A percentile compares a stretch with the other conserved stretches of the same genome.
phyloP scores from a whole-genome alignment of 179 eudicot genomes.

The Drosera spatulata region DNA sequence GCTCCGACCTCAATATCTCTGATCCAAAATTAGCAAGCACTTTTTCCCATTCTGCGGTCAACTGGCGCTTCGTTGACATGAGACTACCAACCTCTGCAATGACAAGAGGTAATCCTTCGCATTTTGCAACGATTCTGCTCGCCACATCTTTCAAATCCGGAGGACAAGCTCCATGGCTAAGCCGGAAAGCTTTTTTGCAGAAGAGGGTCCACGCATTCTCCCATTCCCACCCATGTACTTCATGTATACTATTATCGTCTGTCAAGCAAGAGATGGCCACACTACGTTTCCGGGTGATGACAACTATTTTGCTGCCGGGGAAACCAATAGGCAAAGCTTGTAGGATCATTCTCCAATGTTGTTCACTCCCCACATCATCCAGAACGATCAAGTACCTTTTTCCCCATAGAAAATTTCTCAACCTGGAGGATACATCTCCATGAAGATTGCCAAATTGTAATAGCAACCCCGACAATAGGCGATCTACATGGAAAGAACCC shows the following conservation, averaged over 20 bases:
- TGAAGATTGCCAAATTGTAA: not conserved
- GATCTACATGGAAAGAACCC: not conserved
- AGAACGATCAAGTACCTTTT: conserved; percentile 18
- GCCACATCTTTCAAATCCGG: conserved; percentile 6
- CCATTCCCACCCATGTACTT: not conserved
- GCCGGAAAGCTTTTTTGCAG: conserved; percentile 15
- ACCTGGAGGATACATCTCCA: not conserved
- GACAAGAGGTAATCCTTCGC: conserved; percentile 22
- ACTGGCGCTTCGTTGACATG: conserved; percentile 8
- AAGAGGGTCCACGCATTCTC: conserved; percentile 14
- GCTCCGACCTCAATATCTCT: conserved; percentile 1
- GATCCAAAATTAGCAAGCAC: conserved; percentile 7
- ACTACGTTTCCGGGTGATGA: conserved; percentile 13
- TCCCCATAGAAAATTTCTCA: conserved; percentile 4
- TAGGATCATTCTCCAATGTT: conserved; percentile 10
- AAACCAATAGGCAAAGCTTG: conserved; percentile 8
- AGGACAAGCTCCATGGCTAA: conserved; percentile 15
- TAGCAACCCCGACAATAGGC: not conserved
- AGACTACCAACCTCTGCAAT: conserved; percentile 14
- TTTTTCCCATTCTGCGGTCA: conserved; percentile 13
- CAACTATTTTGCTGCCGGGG: conserved; percentile 11
- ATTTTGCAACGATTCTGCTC: conserved; percentile 10
- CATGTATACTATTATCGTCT: not conserved
- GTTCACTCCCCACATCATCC: conserved; percentile 14
- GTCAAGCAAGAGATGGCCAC: conserved; percentile 6